These are phyloP conservation scores for Ustilago tritici DNA, from an alignment of 1,284 basidiomycete genomes.

Conservation along the genomic window DNA sequence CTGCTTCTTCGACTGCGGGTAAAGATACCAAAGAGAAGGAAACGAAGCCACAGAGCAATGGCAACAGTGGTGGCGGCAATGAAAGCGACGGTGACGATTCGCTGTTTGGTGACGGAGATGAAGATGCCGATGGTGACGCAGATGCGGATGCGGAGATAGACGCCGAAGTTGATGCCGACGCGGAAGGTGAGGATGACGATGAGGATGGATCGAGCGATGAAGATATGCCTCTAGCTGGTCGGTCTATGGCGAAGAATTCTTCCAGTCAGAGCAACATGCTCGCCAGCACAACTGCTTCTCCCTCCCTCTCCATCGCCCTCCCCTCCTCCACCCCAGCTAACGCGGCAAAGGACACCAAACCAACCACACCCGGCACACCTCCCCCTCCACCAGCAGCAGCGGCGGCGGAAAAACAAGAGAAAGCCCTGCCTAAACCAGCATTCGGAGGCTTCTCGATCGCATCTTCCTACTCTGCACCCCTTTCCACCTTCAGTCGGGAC, in stretches of 20 bases:
- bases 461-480: constrained; percentile 63
- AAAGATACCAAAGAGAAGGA: constrained; percentile 11
- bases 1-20: constrained; percentile 12
- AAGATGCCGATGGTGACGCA: constrained; percentile 56
- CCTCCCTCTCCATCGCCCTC: constrained; percentile 18
- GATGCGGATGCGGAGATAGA: constrained; percentile 56
- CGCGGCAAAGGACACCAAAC: background rate
- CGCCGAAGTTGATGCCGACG: constrained; percentile 40
- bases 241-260: constrained; percentile 34
- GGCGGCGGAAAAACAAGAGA: constrained; percentile 17
- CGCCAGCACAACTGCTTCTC: constrained; percentile 20
- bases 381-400: constrained; percentile 8
- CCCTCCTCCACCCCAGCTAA: constrained; percentile 6
- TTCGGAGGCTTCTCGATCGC: constrained; percentile 60
- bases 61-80: constrained; percentile 20
- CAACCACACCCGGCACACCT: constrained; percentile 11
- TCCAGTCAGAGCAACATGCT: constrained; percentile 24
- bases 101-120: constrained; percentile 50
- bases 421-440: constrained; percentile 58
- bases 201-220: constrained; percentile 63
- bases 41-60: constrained; percentile 8
- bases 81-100: constrained; percentile 51
- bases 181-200: constrained; percentile 65
- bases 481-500: constrained; percentile 78
- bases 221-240: constrained; percentile 49